These are phyloP conservation scores for Aspergillus sojae DNA, from an alignment of 2,329 filamentous ascomycete species.

Conservation along the genomic window DNA sequence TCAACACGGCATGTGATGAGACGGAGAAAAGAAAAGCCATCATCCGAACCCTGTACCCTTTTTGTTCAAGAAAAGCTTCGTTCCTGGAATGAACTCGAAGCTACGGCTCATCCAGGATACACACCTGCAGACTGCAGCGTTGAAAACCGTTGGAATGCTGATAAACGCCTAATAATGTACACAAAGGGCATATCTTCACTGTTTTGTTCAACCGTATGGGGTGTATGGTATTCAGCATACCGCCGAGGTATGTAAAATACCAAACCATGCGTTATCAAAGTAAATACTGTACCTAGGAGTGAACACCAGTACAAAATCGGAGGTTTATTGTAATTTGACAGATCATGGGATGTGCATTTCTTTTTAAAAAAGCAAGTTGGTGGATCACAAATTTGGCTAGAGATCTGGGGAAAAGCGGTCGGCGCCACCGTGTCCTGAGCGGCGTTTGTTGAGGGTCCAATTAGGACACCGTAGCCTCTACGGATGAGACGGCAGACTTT, in stretches of 20 bases:
- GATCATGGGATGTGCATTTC: constrained; percentile 3
- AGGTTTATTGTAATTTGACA: constrained; percentile 4
- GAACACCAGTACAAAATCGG: neutral
- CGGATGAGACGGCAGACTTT: neutral
- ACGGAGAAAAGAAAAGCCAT: neutral
- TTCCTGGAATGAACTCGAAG: neutral
- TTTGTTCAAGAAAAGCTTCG: neutral
- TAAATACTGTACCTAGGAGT: neutral
- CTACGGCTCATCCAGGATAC: neutral
- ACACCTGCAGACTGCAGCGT: neutral
- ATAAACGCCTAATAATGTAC: neutral
- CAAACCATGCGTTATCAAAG: neutral
- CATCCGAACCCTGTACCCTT: neutral
- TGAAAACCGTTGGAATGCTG: neutral
- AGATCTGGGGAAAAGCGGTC: constrained; percentile 21
- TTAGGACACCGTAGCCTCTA: constrained; percentile 10
- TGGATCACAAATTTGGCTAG: constrained; percentile 21
- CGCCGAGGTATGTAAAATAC: constrained; percentile 12
- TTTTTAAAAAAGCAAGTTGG: constrained; percentile 10
- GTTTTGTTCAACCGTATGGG: neutral
- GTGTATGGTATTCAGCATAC: constrained; percentile 28
- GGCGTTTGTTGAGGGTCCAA: constrained; percentile 13
- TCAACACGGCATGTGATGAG: neutral
- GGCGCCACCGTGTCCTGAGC: constrained; percentile 9
- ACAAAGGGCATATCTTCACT: neutral